Evolutionary conservation across 2,329 filamentous ascomycete species (phyloP).

Genomic region (Lithohypha guttulata): DNA sequence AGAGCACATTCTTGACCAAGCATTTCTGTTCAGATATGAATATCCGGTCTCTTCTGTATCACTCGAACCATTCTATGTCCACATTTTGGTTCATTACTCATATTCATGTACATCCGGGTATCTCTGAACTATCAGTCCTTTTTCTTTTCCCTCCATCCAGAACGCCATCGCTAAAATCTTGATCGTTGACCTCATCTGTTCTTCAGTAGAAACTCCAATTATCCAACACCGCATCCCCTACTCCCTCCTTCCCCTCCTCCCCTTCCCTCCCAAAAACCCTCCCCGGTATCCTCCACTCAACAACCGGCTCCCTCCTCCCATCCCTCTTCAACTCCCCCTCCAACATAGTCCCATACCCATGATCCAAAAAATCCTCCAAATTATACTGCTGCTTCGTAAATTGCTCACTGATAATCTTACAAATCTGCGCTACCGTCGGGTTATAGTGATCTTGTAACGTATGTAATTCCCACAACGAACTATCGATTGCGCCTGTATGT

Average conservation of each 20-base stretch:
- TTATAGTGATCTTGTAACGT: constrained; percentile 89
- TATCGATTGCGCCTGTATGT: constrained; percentile 78
- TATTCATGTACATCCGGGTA: too few species aligned
- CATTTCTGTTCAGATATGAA: too few species aligned
- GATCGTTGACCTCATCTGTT: too few species aligned
- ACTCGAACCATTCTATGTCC: too few species aligned
- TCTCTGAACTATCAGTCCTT: too few species aligned
- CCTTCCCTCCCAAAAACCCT: constrained; percentile 49
- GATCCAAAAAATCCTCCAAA: constrained; percentile 93
- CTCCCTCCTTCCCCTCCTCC: constrained; percentile 7
- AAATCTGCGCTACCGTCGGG: constrained; percentile 87
- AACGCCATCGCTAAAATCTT: too few species aligned
- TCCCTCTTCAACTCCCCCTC: constrained; percentile 68
- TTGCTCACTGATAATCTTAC: constrained; percentile 88
- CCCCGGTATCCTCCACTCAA: constrained; percentile 92
- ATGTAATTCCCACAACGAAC: constrained; percentile 88
- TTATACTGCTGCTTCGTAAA: constrained; percentile 95
- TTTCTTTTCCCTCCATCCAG: too few species aligned
- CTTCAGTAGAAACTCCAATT: constrained; percentile 5
- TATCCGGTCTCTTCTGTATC: too few species aligned
- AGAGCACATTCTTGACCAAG: too few species aligned
- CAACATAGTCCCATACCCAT: constrained; percentile 68
- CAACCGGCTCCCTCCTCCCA: constrained; percentile 72
- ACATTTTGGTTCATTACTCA: too few species aligned
- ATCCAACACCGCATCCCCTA: constrained; percentile 4